Conservation (phyloP, 169 alveolate species). For the Plasmodium knowlesi region DNA sequence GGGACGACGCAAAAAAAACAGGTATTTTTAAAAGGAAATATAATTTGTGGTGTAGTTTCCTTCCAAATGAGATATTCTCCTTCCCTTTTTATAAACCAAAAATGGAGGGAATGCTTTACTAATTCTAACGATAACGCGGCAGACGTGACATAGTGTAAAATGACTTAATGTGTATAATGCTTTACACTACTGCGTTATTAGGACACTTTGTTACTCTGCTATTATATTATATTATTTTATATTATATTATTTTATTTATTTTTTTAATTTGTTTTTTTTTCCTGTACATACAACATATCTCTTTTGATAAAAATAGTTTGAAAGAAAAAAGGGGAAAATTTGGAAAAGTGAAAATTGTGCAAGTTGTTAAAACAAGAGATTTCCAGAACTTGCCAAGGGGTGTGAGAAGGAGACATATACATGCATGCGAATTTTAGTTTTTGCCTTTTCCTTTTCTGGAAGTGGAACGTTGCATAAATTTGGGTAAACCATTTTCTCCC, state of each 20-base stretch:
- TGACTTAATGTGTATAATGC: not conserved
- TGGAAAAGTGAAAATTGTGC: not conserved
- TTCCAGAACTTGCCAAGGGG: conserved; percentile 2
- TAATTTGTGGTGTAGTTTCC: not conserved
- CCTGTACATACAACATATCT: not conserved
- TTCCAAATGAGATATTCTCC: not conserved
- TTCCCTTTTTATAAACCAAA: not conserved
- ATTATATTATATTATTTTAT: not conserved
- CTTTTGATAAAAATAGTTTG: not conserved
- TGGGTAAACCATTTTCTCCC: not conserved
- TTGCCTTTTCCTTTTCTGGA: conserved; percentile 2
- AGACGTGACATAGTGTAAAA: not conserved
- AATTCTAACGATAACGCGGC: not conserved
- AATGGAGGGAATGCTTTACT: not conserved
- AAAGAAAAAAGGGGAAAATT: not conserved
- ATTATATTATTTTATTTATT: not conserved
- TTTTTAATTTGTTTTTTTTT: not conserved
- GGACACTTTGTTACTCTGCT: not conserved
- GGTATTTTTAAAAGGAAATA: not conserved
- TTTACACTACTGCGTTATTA: not conserved
- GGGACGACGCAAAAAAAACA: not conserved
- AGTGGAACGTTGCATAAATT: not conserved
- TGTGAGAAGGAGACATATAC: not conserved
- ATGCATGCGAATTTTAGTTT: not conserved
- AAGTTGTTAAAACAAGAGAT: not conserved